Percentiles rank a stretch among this genome's conserved stretches.
Evolutionary conservation across 768 basidiomycete species (phyloP).

Genomic region (Thelephora aurantiotincta): DNA sequence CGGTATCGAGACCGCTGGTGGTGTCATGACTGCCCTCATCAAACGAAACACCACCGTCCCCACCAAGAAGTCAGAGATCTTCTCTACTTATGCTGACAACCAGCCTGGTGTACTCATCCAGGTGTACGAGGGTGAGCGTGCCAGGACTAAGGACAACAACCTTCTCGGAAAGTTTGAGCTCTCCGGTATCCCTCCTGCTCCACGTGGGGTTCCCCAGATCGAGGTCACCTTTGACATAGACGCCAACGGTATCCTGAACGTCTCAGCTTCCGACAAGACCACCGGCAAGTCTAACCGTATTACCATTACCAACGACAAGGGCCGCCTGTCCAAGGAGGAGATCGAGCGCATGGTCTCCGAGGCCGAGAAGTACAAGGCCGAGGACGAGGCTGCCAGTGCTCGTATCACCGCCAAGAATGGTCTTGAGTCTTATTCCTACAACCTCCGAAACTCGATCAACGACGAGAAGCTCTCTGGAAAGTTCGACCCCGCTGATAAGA

Average conservation of each 20-base stretch:
- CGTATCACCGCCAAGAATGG: constrained; percentile 83
- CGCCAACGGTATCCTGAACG: constrained; percentile 92
- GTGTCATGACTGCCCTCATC: constrained; percentile 98
- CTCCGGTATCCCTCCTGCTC: constrained; percentile 89
- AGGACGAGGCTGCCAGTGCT: constrained; percentile 76
- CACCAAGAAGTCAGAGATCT: constrained; percentile 96
- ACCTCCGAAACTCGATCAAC: constrained; percentile 77
- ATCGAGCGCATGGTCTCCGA: constrained; percentile 96
- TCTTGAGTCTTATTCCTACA: constrained; percentile 91
- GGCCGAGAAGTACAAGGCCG: constrained; percentile 88
- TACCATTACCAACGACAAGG: constrained; percentile 94
- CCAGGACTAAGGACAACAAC: constrained; percentile 98
- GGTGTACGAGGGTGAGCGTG: constrained; percentile 97
- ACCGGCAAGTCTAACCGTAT: constrained; percentile 93
- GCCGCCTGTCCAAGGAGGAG: constrained; percentile 92
- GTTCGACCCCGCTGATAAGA: constrained; percentile 77
- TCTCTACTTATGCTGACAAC: constrained; percentile 98
- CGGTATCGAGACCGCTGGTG: constrained; percentile 97
- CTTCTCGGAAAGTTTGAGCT: constrained; percentile 97
- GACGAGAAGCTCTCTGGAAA: constrained; percentile 83
- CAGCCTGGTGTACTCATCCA: constrained; percentile 98
- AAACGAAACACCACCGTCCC: constrained; percentile 98
- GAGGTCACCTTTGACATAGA: constrained; percentile 99
- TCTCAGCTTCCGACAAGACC: constrained; percentile 91
- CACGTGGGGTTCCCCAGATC: constrained; percentile 94